These are phyloP conservation scores for Fusarium sp. DNA, from an alignment of 2,329 filamentous ascomycete genomes.

Conservation along the genomic window DNA sequence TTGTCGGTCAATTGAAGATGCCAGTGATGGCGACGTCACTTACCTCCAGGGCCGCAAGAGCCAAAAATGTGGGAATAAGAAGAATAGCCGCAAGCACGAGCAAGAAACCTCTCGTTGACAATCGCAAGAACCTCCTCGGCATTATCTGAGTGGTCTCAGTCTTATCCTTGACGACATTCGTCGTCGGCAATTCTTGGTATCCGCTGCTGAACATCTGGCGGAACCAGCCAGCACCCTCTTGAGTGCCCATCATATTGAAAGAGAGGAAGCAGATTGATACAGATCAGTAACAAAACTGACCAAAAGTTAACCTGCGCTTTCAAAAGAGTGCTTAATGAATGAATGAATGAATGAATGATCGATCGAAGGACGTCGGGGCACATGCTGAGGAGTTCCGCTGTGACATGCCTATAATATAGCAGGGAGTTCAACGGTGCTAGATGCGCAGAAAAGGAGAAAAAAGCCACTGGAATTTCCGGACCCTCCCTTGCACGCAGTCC, in stretches of 20 bases:
- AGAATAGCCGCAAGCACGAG: conserved; percentile 2
- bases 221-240: conserved; percentile 4
- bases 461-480: conserved; percentile 18
- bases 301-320: not conserved
- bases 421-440: not conserved
- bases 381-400: not conserved
- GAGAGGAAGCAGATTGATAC: conserved; percentile 1
- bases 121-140: conserved; percentile 2
- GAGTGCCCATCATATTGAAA: not conserved
- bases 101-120: not conserved
- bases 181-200: conserved; percentile 19
- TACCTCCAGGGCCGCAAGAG: conserved; percentile 19
- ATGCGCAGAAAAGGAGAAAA: conserved; percentile 7
- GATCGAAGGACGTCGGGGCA: not conserved
- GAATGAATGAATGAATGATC: not conserved
- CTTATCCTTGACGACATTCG: conserved; percentile 12
- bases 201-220: conserved; percentile 15
- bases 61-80: conserved; percentile 5
- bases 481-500: conserved; percentile 2
- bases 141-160: not conserved
- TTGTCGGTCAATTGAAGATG: not conserved
- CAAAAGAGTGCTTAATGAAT: conserved; percentile 1
- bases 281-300: not conserved
- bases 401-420: conserved; percentile 12
- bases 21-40: not conserved